Base-by-base conservation (phyloP, 78 protist species). In the Chrysochromulina tobinii region DNA sequence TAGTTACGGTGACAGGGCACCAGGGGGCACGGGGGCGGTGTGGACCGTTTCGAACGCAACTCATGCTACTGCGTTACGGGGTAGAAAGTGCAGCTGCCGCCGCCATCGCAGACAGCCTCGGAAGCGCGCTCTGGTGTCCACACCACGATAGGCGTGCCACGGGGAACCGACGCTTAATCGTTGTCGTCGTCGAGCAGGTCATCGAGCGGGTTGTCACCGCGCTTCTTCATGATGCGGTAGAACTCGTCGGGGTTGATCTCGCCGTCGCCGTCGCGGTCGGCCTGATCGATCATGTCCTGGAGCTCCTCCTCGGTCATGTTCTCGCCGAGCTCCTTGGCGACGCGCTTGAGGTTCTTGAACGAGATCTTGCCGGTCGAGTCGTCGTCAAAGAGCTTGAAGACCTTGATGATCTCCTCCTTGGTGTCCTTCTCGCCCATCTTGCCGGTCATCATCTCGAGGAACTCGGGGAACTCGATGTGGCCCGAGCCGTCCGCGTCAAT, bases 261-360 rank as follows among this genome's bases (percentile, higher is more conserved):
- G 57, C 98, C 98, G 75, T 95, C 97, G 58, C 97, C 96, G 69
- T 95, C 97, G 21, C 90, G 95, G 84, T 97, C 99, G 50, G 97
- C 97, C 93, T 97, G 97, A n/a, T 96, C 97, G 72, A 97, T 96
- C 99, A 96, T 96, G 91, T 96, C 98, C 94, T 95, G 94, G 21
- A 96, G 93, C 93, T 95, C 98, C 83, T 97, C 97, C 85, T 97
- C 99, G 12, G 97, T 88, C 94, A 96, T 93, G 89, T 94, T 83
- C 88, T 97, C 98, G n/a, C 98, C 99, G 21, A 98, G 96, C 96
- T 97, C 99, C 90, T 90, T 85, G 50, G 98, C 98, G 3, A 97
- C 97, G 18, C 98, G 91, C 94, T 96, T 94, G 58, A 98, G 94
- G 91, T 98, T 96, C 87, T 92, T 88, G 92, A 97, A 94, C 18